These are phyloP conservation scores for Epichloe baconii DNA, from an alignment of 2,329 filamentous ascomycete species.

Conservation along the genomic window DNA sequence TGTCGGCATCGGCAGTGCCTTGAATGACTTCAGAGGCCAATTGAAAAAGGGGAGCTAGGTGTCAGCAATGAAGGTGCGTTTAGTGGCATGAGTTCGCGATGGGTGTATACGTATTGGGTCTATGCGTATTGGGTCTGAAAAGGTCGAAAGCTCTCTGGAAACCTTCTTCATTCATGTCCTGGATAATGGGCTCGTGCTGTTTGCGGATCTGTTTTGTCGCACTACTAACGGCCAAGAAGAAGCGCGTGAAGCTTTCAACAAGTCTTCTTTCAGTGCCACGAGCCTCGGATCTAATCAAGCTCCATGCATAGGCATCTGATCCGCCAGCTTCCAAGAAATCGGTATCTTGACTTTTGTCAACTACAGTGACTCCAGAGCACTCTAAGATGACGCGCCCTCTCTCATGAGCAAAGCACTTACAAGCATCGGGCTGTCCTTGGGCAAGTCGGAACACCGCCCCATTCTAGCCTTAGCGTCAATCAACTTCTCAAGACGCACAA, in stretches of 20 bases:
- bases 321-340: too few relatives aligned
- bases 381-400: not conserved
- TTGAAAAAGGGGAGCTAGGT: too few relatives aligned
- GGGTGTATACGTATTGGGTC: constrained; percentile 15
- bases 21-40: too few relatives aligned
- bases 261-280: constrained; percentile 31
- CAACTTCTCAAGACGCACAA: too few relatives aligned
- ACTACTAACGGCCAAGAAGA: constrained; percentile 20
- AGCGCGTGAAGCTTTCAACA: constrained; percentile 32
- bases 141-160: constrained; percentile 30
- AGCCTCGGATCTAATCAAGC: constrained; percentile 32
- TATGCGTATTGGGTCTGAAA: constrained; percentile 24
- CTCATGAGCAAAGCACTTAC: too few relatives aligned
- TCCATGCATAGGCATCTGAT: constrained; percentile 18
- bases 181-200: constrained; percentile 25
- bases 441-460: too few relatives aligned
- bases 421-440: too few relatives aligned
- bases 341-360: too few relatives aligned
- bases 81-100: constrained; percentile 4
- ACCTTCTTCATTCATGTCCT: constrained; percentile 25
- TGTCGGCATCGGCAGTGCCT: too few relatives aligned
- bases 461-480: too few relatives aligned
- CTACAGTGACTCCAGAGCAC: too few relatives aligned
- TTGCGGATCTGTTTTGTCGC: constrained; percentile 25
- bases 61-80: too few relatives aligned